Conservation (phyloP, 2,329 filamentous ascomycete species). For the Paraconiothyrium sp. region DNA sequence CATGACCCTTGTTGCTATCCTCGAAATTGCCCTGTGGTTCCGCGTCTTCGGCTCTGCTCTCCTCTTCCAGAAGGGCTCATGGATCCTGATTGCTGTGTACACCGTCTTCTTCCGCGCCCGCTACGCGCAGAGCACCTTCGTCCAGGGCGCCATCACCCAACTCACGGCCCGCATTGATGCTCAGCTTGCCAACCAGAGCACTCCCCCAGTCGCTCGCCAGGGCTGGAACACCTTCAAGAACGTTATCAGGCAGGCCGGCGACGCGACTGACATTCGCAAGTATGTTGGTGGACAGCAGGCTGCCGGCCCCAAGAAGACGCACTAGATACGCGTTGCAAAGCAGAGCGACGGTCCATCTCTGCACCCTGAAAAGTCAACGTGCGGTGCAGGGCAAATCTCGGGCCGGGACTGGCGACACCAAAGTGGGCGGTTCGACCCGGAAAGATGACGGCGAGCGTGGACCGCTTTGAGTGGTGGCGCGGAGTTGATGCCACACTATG, state of each 20-base stretch:
- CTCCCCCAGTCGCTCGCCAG: slow-evolving; percentile 80
- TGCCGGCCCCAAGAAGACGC: slow-evolving; percentile 71
- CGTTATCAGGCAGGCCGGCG: slow-evolving; percentile 75
- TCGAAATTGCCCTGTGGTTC: slow-evolving; percentile 89
- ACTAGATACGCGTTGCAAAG: slow-evolving; percentile 41
- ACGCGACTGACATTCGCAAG: slow-evolving; percentile 79
- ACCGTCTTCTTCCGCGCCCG: slow-evolving; percentile 91
- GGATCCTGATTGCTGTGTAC: slow-evolving; percentile 87
- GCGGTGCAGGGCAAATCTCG: slow-evolving; percentile 22
- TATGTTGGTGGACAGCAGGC: slow-evolving; percentile 68
- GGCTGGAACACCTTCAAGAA: slow-evolving; percentile 84
- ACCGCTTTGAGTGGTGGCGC: slow-evolving; percentile 4
- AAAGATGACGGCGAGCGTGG: slow-evolving; percentile 1
- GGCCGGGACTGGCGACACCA: slow-evolving; percentile 10
- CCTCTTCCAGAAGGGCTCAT: slow-evolving; percentile 88
- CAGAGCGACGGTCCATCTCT: slow-evolving; percentile 29
- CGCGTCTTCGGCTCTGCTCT: slow-evolving; percentile 83
- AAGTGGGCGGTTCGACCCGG: not conserved
- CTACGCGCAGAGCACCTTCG: slow-evolving; percentile 88
- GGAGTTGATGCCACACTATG: not conserved
- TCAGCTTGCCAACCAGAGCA: slow-evolving; percentile 84
- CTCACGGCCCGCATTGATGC: slow-evolving; percentile 81
- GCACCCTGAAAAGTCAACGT: slow-evolving; percentile 22
- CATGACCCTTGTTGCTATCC: slow-evolving; percentile 89
- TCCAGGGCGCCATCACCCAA: slow-evolving; percentile 81